Conservation (phyloP, 1,284 basidiomycete genomes). For the Leccinum fuscescens region DNA sequence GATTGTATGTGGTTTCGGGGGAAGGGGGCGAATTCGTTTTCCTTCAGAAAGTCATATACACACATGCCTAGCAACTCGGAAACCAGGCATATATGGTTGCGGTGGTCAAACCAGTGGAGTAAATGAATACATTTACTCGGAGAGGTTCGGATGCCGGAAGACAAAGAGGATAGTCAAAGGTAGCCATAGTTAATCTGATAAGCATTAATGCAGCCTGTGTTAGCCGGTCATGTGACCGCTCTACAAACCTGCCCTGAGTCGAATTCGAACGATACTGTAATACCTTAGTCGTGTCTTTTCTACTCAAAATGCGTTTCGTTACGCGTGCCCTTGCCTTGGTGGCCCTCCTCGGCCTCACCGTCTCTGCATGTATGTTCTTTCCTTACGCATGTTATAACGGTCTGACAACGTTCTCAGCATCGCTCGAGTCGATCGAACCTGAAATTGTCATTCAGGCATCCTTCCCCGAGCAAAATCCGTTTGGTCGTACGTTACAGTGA, state of each 20-base stretch:
- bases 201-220: background rate
- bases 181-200: background rate
- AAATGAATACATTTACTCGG: constrained; percentile 96
- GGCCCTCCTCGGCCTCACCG: constrained; percentile 20
- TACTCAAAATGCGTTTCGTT: constrained; percentile 26
- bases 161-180: constrained; percentile 36
- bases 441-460: constrained; percentile 61
- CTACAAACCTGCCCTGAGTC: constrained; percentile 25
- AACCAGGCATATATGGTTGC: constrained; percentile 97
- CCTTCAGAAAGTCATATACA: constrained; percentile 98
- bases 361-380: constrained; percentile 26
- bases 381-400: too few species aligned
- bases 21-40: constrained; percentile 96
- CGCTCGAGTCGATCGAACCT: constrained; percentile 36
- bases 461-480: constrained; percentile 77
- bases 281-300: background rate
- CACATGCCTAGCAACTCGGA: constrained; percentile 96
- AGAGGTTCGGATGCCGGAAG: constrained; percentile 50
- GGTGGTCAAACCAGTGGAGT: constrained; percentile 92
- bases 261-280: background rate
- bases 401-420: constrained; percentile 17
- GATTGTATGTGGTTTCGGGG: constrained; percentile 94
- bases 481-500: constrained; percentile 65
- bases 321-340: constrained; percentile 16
- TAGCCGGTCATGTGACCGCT: constrained; percentile 20